Percentiles rank a stretch among this genome's conserved stretches.
These are phyloP conservation scores for Botrytis elliptica DNA, from an alignment of 2,329 filamentous ascomycete genomes.

Conservation along the genomic window DNA sequence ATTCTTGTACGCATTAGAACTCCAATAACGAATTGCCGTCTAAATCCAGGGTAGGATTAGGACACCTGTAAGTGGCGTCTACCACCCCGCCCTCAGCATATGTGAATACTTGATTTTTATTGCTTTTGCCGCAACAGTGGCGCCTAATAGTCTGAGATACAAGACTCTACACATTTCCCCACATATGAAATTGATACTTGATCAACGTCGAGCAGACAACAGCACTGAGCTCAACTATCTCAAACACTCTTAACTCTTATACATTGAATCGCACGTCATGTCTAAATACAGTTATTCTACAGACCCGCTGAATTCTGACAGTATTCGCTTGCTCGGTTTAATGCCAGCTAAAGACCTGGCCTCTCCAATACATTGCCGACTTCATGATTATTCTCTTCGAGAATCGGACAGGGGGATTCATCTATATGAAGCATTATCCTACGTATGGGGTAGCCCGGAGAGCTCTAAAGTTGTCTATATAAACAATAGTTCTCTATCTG, in stretches of 20 bases:
- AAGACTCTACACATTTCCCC: not conserved
- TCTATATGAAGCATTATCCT: conserved; percentile 21
- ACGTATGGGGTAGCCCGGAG: conserved; percentile 18
- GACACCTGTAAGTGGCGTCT: not conserved
- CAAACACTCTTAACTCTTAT: not conserved
- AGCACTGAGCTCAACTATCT: not conserved
- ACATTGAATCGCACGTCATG: not conserved
- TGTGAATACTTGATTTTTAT: not conserved
- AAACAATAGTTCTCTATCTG: not conserved
- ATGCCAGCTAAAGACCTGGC: not conserved
- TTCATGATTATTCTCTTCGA: conserved; percentile 10
- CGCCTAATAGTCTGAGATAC: not conserved
- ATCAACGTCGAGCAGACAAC: not conserved
- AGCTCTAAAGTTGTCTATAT: conserved; percentile 14
- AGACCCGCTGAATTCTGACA: not conserved
- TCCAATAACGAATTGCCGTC: not conserved
- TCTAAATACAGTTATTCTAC: not conserved
- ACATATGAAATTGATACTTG: not conserved
- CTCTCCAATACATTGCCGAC: not conserved
- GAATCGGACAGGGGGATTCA: not conserved
- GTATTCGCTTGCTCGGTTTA: not conserved
- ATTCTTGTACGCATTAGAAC: not conserved
- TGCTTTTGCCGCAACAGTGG: not conserved
- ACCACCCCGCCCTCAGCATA: not conserved
- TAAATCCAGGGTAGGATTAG: not conserved